Evolutionary conservation across 257 asterid genomes (phyloP).

Genomic region (Plantago ovata): DNA sequence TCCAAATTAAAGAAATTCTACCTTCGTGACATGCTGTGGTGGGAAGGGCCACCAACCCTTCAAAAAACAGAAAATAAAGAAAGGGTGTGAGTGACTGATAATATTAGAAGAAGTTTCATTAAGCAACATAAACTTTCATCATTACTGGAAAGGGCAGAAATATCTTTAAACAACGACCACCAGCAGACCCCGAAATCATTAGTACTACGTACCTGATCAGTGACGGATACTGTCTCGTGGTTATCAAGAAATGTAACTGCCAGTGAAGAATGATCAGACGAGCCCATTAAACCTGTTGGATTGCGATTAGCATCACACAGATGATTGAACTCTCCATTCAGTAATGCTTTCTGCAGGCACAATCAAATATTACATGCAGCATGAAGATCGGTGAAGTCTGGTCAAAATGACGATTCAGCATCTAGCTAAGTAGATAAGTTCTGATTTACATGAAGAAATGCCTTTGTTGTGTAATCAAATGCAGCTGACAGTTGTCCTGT

Average conservation of each 20-base stretch:
- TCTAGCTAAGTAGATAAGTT: constrained; percentile 7
- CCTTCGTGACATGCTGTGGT: constrained; percentile 84
- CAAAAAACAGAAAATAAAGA: constrained; percentile 18
- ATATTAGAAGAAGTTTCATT: constrained; percentile 12
- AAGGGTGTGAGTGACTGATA: too few species aligned
- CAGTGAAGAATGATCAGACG: constrained; percentile 99
- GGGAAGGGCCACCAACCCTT: constrained; percentile 99
- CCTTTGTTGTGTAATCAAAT: constrained; percentile 97
- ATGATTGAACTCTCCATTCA: constrained; percentile 94
- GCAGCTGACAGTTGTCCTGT: constrained; percentile 85
- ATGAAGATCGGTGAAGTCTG: constrained; percentile 11
- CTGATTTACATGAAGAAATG: constrained; percentile 76
- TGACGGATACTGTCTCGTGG: constrained; percentile 97
- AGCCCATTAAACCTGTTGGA: constrained; percentile 93
- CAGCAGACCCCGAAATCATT: background rate
- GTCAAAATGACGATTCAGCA: constrained; percentile 2
- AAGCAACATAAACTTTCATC: constrained; percentile 12
- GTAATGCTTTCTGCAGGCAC: constrained; percentile 71
- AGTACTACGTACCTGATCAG: constrained; percentile 59
- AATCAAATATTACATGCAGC: constrained; percentile 5
- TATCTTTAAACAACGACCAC: background rate
- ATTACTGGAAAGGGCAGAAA: background rate
- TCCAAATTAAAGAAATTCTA: constrained; percentile 21
- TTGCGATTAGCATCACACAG: constrained; percentile 77
- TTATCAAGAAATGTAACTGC: constrained; percentile 90